phyloP scores from a whole-genome alignment of 2,329 filamentous ascomycete species.

The Sclerotinia glacialis region DNA sequence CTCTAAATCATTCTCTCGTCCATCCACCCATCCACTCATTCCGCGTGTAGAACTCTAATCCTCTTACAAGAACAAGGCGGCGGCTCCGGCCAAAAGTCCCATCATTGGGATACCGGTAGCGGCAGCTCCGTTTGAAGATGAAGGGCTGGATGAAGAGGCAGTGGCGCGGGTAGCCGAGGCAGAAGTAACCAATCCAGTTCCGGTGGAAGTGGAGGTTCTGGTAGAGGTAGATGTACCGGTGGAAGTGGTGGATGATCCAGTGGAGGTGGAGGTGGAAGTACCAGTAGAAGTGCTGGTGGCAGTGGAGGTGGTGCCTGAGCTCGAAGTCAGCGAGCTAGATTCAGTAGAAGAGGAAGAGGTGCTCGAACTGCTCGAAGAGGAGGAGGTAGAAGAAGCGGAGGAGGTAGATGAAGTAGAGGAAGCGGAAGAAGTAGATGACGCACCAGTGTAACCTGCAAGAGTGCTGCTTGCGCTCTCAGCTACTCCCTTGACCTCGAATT shows the following conservation, averaged over 20 bases:
- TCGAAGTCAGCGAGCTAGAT: conserved; percentile 7
- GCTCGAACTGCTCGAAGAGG: background rate
- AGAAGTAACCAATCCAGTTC: conserved; percentile 1
- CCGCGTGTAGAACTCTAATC: background rate
- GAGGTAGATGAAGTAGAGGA: background rate
- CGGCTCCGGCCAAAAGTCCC: conserved; percentile 20
- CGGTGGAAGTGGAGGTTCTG: background rate
- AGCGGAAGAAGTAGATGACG: conserved; percentile 11
- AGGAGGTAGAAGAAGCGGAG: background rate
- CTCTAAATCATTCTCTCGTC: background rate
- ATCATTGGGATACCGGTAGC: conserved; percentile 20
- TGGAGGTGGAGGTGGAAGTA: conserved; percentile 1
- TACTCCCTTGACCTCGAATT: conserved; percentile 21
- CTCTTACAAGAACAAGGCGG: conserved; percentile 20
- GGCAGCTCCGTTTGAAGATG: conserved; percentile 11
- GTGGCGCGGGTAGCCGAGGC: background rate
- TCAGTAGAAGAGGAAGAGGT: background rate
- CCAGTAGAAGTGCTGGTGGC: background rate
- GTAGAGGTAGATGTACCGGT: conserved; percentile 1
- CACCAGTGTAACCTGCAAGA: conserved; percentile 23
- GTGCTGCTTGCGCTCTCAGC: conserved; percentile 18
- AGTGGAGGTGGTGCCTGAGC: conserved; percentile 1
- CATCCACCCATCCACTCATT: background rate
- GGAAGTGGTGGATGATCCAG: conserved; percentile 1
- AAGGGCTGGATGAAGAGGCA: background rate